Conservation (phyloP, 2,329 filamentous ascomycete species). For the Gremmenia infestans region DNA sequence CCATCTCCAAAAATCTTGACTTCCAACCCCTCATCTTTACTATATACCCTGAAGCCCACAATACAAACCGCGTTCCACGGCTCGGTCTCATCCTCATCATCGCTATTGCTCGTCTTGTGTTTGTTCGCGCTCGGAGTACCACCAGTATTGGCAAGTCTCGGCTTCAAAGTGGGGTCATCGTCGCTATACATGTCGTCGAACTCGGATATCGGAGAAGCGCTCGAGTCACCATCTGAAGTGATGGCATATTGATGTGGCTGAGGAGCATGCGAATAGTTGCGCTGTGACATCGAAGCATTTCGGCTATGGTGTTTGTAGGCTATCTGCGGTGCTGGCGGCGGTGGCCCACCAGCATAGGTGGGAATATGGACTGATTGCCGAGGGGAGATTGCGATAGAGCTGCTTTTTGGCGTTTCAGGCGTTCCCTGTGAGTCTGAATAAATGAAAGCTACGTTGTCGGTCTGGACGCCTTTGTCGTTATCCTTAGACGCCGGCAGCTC, state of each 20-base stretch:
- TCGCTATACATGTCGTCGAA: slow-evolving; percentile 55
- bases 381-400: slow-evolving; percentile 10
- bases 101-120: slow-evolving; percentile 22
- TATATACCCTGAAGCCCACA: slow-evolving; percentile 38
- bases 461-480: slow-evolving; percentile 24
- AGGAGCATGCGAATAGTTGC: slow-evolving; percentile 20
- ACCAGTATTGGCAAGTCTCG: slow-evolving; percentile 28
- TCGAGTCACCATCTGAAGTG: slow-evolving; percentile 48
- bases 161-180: slow-evolving; percentile 52
- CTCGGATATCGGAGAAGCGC: slow-evolving; percentile 54
- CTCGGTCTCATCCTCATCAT: slow-evolving; percentile 33
- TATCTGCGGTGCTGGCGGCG: slow-evolving; percentile 9
- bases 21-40: slow-evolving; percentile 38
- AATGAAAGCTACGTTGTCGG: slow-evolving; percentile 13
- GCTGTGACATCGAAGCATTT: not conserved
- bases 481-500: slow-evolving; percentile 8
- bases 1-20: slow-evolving; percentile 21
- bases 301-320: slow-evolving; percentile 11
- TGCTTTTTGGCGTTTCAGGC: slow-evolving; percentile 22
- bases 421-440: slow-evolving; percentile 18
- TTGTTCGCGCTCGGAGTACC: slow-evolving; percentile 26
- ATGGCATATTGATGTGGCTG: slow-evolving; percentile 28
- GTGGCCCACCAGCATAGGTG: not conserved
- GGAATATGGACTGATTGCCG: slow-evolving; percentile 1
- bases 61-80: slow-evolving; percentile 41